Evolutionary conservation across 2,329 filamentous ascomycete species (phyloP), one percentile per base, ranked within the genome.

Genomic region (Aureobasidium sp.): DNA sequence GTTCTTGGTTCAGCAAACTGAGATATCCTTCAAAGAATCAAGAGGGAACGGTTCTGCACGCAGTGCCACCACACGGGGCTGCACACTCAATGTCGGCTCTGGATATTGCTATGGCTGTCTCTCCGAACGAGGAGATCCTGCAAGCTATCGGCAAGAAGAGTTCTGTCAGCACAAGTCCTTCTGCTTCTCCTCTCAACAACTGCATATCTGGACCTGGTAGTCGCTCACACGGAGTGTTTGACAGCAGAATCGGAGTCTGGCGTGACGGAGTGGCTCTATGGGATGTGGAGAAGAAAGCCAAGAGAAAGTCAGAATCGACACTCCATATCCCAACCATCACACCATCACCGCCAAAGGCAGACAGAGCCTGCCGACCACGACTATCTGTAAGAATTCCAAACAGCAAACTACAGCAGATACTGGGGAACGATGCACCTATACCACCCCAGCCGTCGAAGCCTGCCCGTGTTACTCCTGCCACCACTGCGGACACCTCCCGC

Each of bases 211-310:
- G n/a, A 20, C 17, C 36, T 61, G 62, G 44, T 67, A 64, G 39
- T 66, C 66, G 57, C 63, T 62, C 47, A 62, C 65, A 53, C 62
- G 62, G 53, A 41, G 63, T 37, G 53, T 70, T 66, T 64, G 64
- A 48, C 42, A 70, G 67, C 31, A 66, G 68, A 39, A 73, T 79
- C 63, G 78, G 77, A 6, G 69, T 76, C 4, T 80, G 78, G 73
- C 75, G 74, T 56, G 70, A 79, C 66, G 78, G 77, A 5, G 72
- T 72, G 39, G 73, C 76, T 31, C 70, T 76, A 56, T 79, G 77
- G 76, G 74, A 74, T 29, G 65, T 39, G 8, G 53, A 31, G 6
- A 42, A 17, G 36, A 29, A 12, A 15, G 17, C 14, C 27, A 29
- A 44, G 29, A 20, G 68, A 17, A 58, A 63, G 11, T 42, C 56